A percentile compares a stretch with the other conserved stretches of the same genome.
phyloP scores from a whole-genome alignment of 345 rosid genomes.

The Arabidopsis thaliana region TAIR10.1 NC_003071.7:6386501-6387000 shows the following conservation, averaged over 20 bases:
- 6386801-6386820: constrained; percentile 60
- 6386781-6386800: constrained; percentile 63
- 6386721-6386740: constrained; percentile 82
- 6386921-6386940: constrained; percentile 48
- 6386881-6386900: constrained; percentile 78
- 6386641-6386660: constrained; percentile 53
- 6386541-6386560: constrained; percentile 67
- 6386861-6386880: constrained; percentile 75
- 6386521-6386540: constrained; percentile 63
- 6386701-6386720: constrained; percentile 75
- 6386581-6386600: constrained; percentile 73
- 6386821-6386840: constrained; percentile 83
- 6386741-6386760: constrained; percentile 81
- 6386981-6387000: constrained; percentile 66
- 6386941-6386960: constrained; percentile 40
- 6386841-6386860: constrained; percentile 97
- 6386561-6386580: constrained; percentile 69
- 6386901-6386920: constrained; percentile 80
- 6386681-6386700: constrained; percentile 67
- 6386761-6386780: constrained; percentile 59
- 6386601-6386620: constrained; percentile 74
- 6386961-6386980: constrained; percentile 49
- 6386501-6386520: constrained; percentile 64
- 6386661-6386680: constrained; percentile 49
- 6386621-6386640: constrained; percentile 60